phyloP scores from a whole-genome alignment of 495 filamentous ascomycete genomes.

The Paragyromitra xinjiangensis region DNA sequence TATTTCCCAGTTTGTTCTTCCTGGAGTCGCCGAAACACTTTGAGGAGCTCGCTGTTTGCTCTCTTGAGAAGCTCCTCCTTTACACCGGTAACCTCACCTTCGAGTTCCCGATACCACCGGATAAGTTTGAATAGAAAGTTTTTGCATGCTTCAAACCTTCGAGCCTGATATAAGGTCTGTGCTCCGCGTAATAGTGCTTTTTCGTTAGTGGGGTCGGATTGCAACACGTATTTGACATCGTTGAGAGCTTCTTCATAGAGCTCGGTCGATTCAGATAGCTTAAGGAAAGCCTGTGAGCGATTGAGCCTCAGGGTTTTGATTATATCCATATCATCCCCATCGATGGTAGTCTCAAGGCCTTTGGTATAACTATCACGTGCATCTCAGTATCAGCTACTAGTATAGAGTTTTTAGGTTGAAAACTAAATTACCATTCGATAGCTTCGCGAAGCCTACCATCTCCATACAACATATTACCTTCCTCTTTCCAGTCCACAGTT shows the following conservation, averaged over 20 bases:
- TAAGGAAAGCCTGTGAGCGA: slow-evolving; percentile 10
- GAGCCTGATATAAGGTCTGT: background rate
- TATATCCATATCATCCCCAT: background rate
- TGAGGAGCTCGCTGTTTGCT: slow-evolving; percentile 3
- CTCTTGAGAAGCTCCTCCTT: background rate
- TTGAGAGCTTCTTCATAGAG: slow-evolving; percentile 4
- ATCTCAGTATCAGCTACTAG: background rate
- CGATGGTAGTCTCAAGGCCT: background rate
- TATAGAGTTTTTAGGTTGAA: background rate
- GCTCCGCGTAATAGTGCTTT: slow-evolving; percentile 16
- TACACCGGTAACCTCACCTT: background rate
- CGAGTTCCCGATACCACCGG: background rate
- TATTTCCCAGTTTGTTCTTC: slow-evolving; percentile 15
- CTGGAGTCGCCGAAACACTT: background rate
- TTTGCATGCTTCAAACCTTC: slow-evolving; percentile 2
- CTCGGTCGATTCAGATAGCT: background rate
- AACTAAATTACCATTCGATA: slow-evolving; percentile 21
- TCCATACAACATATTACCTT: slow-evolving; percentile 17
- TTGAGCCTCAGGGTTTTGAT: slow-evolving; percentile 4
- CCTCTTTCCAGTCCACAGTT: slow-evolving; percentile 11
- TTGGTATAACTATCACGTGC: background rate
- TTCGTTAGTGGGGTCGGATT: background rate
- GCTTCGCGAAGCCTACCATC: slow-evolving; percentile 1
- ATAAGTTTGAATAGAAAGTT: background rate
- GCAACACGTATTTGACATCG: background rate